Base-by-base conservation (phyloP, 305 asterid genomes). In the Withania somnifera region DNA sequence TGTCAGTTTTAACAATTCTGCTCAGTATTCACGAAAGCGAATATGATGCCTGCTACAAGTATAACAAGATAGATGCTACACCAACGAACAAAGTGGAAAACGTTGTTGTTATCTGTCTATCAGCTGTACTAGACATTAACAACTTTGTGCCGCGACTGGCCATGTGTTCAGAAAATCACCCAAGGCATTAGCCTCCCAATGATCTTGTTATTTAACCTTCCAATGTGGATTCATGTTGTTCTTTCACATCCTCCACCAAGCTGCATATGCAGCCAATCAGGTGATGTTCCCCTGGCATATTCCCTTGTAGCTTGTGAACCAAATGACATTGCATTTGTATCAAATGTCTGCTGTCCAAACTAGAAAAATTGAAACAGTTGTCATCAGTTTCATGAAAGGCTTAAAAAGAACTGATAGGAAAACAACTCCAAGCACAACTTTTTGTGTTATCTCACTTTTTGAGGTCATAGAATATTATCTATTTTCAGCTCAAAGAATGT, bases 191-290 rank as follows among this genome's bases (percentile, higher is more conserved):
- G 86, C 63, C 60, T 81, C 87, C 63, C 81, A 34, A 76, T 56
- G 78, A 82, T 56, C 47, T 32, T 17, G 32, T 83, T 85, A 78
- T 85, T n/a, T 80, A 40, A 67, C 71, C 73, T 60, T 54, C 26
- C 9, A 51, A 81, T 77, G 52, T 30, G 19, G 26, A 64, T 45
- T 91, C 86, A 92, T 28, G 94, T 83, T 81, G 91, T 81, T 83
- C 97, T 79, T 85, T 91, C 95, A 79, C 91, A 92, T 57, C 95
- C 90, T 17, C 97, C 90, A 14, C 98, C 98, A 71, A 91, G 88
- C 90, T 95, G 98, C 98, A 95, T 95, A 69, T 95, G 98, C 73
- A 92, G 87, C 98, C 97, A 93, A 76, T 95, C 97, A 47, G 97
- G 92, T 22, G 96, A 89, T 63, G 97, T 82, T 38, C 88, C 92